These are phyloP conservation scores for Pistacia integerrima DNA, from an alignment of 345 rosid species.

Conservation along the genomic window DNA sequence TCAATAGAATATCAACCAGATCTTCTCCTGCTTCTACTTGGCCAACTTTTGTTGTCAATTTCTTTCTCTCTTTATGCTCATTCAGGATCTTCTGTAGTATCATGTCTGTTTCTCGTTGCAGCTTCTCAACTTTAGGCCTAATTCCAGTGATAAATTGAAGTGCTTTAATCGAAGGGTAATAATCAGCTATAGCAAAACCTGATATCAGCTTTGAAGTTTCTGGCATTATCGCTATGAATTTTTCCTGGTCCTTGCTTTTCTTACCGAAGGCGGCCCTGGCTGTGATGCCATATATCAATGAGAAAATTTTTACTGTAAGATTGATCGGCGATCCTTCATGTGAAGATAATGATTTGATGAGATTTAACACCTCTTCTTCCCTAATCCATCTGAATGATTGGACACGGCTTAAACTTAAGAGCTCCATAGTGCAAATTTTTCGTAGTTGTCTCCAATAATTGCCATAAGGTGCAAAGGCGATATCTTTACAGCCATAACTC, in stretches of 20 bases:
- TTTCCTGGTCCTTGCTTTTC: constrained; percentile 19
- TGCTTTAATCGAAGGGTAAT: constrained; percentile 29
- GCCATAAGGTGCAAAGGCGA: constrained; percentile 30
- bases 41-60: background rate
- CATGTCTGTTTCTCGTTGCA: constrained; percentile 17
- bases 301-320: background rate
- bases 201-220: constrained; percentile 20
- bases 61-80: constrained; percentile 26
- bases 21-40: constrained; percentile 17
- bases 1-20: constrained; percentile 20
- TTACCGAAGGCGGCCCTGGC: constrained; percentile 38
- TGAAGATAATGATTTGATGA: background rate
- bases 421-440: constrained; percentile 26
- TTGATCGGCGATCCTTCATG: no score
- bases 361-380: constrained; percentile 24
- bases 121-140: constrained; percentile 23
- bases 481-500: constrained; percentile 7
- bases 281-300: background rate
- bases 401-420: constrained; percentile 24
- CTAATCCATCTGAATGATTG: constrained; percentile 24
- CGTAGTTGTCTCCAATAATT: constrained; percentile 33
- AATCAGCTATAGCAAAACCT: constrained; percentile 36
- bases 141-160: constrained; percentile 22
- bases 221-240: constrained; percentile 18
- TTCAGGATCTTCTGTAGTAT: constrained; percentile 34